Base-by-base conservation (phyloP, 768 basidiomycete species). In the Astraeus odoratus region DNA sequence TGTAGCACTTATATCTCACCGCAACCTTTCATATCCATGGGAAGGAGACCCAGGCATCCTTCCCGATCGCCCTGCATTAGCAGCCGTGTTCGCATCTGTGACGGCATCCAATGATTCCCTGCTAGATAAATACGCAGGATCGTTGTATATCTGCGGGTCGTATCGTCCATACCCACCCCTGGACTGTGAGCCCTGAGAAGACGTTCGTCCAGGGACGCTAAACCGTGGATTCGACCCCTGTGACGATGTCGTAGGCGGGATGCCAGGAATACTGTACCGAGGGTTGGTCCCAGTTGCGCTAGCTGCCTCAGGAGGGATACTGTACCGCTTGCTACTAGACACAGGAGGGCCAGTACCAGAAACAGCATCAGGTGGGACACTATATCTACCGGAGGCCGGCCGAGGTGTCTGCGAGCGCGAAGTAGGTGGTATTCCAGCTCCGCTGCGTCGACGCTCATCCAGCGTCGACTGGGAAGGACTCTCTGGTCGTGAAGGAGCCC, bases 341-440 rank as follows among this genome's bases (percentile, higher is more conserved):
- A n/a, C n/a, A n/a, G n/a, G n/a, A n/a, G n/a, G n/a, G n/a, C 46
- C 46, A 22, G 42, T 53, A 20, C 50, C 39, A n/a, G 42, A 29
- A 5, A 46, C 46, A 24, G 49, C 51, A 12, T 49, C 20, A 13
- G 38, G 37, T 20, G 37, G 37, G 6, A 39, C 20, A 25, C 37
- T 39, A 23, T 39, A 39, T 24, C 37, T 53, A 8, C 44, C 45
- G 30, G 30, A 12, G 6, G 47, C 31, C 13, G 48, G 38, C 13
- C 39, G 45, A 4, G 61, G 26, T 2, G 61, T 52, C n/a, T 31
- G 49, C 8, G 40, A 4, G 16, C 44, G 49, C 1, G 46, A 29
- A 2, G 35, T 50, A 13, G 63, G 56, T 1, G 60, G 60, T 55
- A 61, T 55, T 13, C 61, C 61, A 1, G 61, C 61, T 23, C 30